These are phyloP conservation scores for Xylariaceae sp. DNA, from an alignment of 2,329 filamentous ascomycete genomes.

Conservation along the genomic window DNA sequence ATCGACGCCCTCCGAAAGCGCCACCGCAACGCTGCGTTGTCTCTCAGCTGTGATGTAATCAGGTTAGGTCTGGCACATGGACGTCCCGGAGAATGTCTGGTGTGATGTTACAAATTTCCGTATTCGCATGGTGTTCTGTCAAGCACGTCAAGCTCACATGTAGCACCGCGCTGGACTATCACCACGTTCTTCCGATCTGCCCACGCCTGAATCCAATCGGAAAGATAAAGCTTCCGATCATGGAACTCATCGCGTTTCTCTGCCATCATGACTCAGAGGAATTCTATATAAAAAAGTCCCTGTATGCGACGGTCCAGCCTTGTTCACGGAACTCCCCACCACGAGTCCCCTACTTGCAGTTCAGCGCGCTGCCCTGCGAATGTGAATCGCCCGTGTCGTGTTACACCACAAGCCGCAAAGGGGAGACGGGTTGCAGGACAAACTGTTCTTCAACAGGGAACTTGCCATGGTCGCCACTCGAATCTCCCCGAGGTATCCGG, in stretches of 20 bases:
- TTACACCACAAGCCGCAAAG: conserved; percentile 8
- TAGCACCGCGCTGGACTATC: conserved; percentile 2
- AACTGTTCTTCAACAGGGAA: not conserved
- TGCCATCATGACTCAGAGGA: not conserved
- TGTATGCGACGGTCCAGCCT: not conserved
- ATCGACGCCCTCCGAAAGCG: not conserved
- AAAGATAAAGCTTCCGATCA: conserved; percentile 6
- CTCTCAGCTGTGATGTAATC: not conserved
- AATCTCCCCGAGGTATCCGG: not conserved
- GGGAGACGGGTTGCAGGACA: conserved; percentile 1
- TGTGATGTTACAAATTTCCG: not conserved
- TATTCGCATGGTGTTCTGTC: conserved; percentile 1
- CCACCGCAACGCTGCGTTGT: conserved; percentile 5
- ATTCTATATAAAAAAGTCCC: not conserved
- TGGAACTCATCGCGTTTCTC: not conserved
- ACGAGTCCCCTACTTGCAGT: conserved; percentile 3
- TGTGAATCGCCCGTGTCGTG: conserved; percentile 5
- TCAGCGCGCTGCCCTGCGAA: not conserved
- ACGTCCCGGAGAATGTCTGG: not conserved
- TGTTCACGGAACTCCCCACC: conserved; percentile 18
- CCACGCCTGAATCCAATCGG: conserved; percentile 4
- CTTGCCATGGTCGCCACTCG: not conserved
- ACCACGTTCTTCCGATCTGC: not conserved
- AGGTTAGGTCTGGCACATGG: not conserved
- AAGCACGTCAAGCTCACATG: conserved; percentile 6